Base-by-base conservation (phyloP, 1,284 basidiomycete genomes). In the Boletus albobrunnescens region DNA sequence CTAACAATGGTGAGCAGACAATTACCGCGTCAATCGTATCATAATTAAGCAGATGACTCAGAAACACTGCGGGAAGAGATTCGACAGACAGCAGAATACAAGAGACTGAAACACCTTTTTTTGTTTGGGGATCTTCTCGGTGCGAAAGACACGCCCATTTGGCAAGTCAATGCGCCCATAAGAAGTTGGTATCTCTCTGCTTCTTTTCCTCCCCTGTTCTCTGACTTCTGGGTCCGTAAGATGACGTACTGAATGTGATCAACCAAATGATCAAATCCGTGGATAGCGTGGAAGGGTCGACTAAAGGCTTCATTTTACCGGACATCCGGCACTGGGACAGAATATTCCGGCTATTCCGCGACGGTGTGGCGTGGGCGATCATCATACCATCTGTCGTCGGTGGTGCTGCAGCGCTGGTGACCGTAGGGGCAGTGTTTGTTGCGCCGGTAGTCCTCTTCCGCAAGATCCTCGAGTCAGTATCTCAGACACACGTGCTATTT, bases 221-320 rank as follows among this genome's bases (percentile, higher is more conserved):
- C 7, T 3, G 30, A 24, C 36, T 49, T 7, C 3, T 12, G 17
- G 14, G 22, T 24, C 6, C 12, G 8, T 9, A 16, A 49, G 47
- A 49, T 9, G 44, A 49, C 6, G 31, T 49, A 11, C 8, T 47
- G 31, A n/a, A 49, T 5, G 47, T 49, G 14, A 47, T 49, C 37
- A 30, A 47, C 17, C 47, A 49, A 33, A 49, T 35, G 44, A 49
- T 47, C 22, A 46, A 47, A 36, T 49, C 47, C 3, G 31, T 47
- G 31, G 47, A 49, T 20, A 49, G 47, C 20, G 47, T 49, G 5
- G 44, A 47, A 7, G 47, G 47, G 0, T 49, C 47, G 13, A 40
- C 44, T 3, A 33, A 47, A 24, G 47, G 47, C 16, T 47, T 49
- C 22, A 47, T 49, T 5, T 27, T 49, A 8, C 47, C 47, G 1